Evolutionary conservation across 352 stramenopile species (phyloP), one percentile per base, ranked within the genome.

Genomic region (Phytophthora cryptogea): DNA sequence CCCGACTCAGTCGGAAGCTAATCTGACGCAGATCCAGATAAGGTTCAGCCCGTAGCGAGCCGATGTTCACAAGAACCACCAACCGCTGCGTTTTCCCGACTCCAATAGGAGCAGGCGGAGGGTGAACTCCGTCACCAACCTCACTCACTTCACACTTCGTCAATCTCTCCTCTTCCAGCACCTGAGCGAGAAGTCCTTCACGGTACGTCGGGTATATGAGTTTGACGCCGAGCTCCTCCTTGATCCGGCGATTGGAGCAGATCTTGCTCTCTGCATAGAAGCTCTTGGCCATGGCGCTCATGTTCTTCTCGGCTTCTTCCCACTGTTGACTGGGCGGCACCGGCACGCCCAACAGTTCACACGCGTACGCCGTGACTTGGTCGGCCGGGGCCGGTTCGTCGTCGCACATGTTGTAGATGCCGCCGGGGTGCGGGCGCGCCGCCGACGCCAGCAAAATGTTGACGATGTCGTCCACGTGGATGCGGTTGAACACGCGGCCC

Each of bases 391-490:
- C 87, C 2, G 92, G 92, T 50, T 92, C 80, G 54, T 97, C 86
- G 64, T 98, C 92, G 8, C 82, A 92, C 16, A 97, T 72, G 51
- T 98, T 98, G 74, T 95, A 96, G 51, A 97, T 76, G 3, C 71
- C 77, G 13, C 83, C 78, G 4, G 80, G 48, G 30, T 82, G 85
- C 1, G 89, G 87, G 8, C 55, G 63, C 0, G 65, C 69, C 4
- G 89, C 87, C 2, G 89, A 96, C 10, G 80, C 76, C 37, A 90
- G 11, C 8, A 97, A 57, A 59, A 92, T 84, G 4, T 76, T 59
- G 26, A 94, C 80, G 37, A 98, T 96, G 64, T 98, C 92, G 54
- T 92, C 82, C 0, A 97, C 90, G 68, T 98, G 90, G 52, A 96
- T 84, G 26, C 92, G 82, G 55, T 96, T 97, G 56, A 97, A 95